Base-by-base conservation (phyloP, 495 filamentous ascomycete genomes). In the Sporormia fimetaria region DNA sequence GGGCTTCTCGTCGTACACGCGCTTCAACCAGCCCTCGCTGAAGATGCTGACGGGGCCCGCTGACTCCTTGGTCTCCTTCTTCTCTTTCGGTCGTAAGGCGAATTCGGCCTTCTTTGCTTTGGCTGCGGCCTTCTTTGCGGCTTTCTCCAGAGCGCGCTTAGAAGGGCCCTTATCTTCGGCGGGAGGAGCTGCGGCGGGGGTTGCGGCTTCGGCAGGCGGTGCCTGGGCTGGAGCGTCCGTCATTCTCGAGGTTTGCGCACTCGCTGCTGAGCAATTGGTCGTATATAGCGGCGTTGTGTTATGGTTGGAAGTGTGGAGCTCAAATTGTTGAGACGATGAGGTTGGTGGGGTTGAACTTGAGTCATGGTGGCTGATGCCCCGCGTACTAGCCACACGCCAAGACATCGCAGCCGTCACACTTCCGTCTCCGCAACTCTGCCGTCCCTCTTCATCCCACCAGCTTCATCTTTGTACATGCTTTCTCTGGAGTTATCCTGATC, bases 1-100 rank as follows among this genome's bases (percentile, higher is more conserved):
- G 4, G 83, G 75, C 27, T 80, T 73, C 62, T 85, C 80, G 38
- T 82, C 71, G 67, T 81, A 87, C 24, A 92, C 84, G 2, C 78
- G 74, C 45, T 74, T 71, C 21, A 94, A 71, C 66, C 83, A 95
- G 24, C 86, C 87, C 47, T 76, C 69, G 62, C 80, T 80, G 72
- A 95, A 94, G 68, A 90, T 82, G 42, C 86, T 82, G 34, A 69
- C 58, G 6, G 64, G 56, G 5, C 67, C 51, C 21, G 68, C 56
- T 34, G 23, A 22, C 6, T 21, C 9, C 22, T 23, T 15, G 16
- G 32, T 33, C n/a, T 39, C 21, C 32, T n/a, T 16, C 7, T 12
- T 27, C 32, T 52, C 40, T 28, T 57, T 57, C 9, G 54, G 54
- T 21, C 54, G 54, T 4, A 44, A 15, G 14, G 54, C 54, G 36